phyloP scores from a whole-genome alignment of 768 basidiomycete genomes.

The Pleurotus citrinopileatus region DNA sequence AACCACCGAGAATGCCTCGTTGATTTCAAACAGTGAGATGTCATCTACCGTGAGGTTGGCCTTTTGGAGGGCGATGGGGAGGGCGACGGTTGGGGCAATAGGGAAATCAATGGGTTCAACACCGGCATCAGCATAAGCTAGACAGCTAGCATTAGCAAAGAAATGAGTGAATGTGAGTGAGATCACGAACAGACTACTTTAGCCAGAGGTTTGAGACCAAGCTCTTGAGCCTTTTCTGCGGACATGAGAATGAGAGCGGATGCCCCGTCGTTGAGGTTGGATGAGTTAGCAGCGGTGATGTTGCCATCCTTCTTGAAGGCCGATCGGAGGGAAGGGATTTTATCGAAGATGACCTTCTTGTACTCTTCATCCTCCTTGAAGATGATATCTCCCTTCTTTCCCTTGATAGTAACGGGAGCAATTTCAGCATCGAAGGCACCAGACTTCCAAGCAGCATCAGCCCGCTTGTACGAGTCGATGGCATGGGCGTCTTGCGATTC shows the following conservation, averaged over 20 bases:
- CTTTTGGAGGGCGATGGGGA: slow-evolving; percentile 84
- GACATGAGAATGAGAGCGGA: slow-evolving; percentile 95
- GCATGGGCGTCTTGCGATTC: slow-evolving; percentile 89
- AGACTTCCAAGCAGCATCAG: slow-evolving; percentile 85
- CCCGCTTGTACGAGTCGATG: slow-evolving; percentile 92
- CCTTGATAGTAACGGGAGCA: slow-evolving; percentile 85
- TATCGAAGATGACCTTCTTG: slow-evolving; percentile 94
- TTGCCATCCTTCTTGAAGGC: slow-evolving; percentile 87
- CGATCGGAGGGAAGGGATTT: slow-evolving; percentile 84
- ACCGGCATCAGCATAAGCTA: slow-evolving; percentile 96
- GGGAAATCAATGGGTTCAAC: slow-evolving; percentile 98
- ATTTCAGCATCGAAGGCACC: slow-evolving; percentile 88
- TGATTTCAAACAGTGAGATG: slow-evolving; percentile 92
- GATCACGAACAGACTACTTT: slow-evolving; percentile 80
- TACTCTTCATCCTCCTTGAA: slow-evolving; percentile 97
- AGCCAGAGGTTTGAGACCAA: slow-evolving; percentile 90
- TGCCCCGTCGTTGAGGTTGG: slow-evolving; percentile 92
- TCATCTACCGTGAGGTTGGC: slow-evolving; percentile 83
- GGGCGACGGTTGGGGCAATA: slow-evolving; percentile 85
- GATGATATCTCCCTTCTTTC: slow-evolving; percentile 90
- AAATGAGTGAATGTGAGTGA: slow-evolving; percentile 7
- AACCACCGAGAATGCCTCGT: slow-evolving; percentile 97
- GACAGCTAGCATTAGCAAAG: slow-evolving; percentile 12
- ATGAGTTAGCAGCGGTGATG: slow-evolving; percentile 97
- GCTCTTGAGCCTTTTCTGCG: slow-evolving; percentile 86